These are phyloP conservation scores for Kodamaea anthophila DNA, from an alignment of 1,139 yeast species.

Conservation along the genomic window DNA sequence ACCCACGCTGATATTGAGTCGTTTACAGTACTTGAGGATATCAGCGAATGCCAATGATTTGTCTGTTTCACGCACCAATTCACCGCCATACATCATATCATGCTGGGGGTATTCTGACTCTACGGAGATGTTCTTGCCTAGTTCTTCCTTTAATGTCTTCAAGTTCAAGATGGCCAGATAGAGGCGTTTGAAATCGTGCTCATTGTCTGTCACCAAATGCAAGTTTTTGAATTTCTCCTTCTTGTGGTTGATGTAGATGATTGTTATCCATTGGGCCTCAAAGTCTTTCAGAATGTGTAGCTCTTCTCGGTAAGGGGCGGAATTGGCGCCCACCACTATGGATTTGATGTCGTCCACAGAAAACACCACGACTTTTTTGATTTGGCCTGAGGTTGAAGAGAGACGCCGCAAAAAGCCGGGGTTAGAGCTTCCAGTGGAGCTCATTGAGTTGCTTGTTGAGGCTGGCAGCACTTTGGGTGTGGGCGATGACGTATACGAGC, in stretches of 20 bases:
- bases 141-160: conserved; percentile 31
- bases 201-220: conserved; percentile 69
- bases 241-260: conserved; percentile 58
- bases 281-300: conserved; percentile 64
- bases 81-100: conserved; percentile 16
- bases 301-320: conserved; percentile 79
- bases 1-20: conserved; percentile 60
- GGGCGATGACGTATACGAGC: conserved; percentile 23
- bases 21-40: conserved; percentile 55
- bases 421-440: conserved; percentile 9
- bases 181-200: conserved; percentile 54
- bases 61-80: conserved; percentile 15
- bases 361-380: conserved; percentile 37
- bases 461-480: background rate
- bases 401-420: conserved; percentile 9
- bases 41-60: conserved; percentile 58
- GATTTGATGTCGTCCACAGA: conserved; percentile 69
- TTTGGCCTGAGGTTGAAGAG: conserved; percentile 7
- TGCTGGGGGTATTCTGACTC: conserved; percentile 23
- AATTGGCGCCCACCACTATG: conserved; percentile 62
- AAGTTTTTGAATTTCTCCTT: conserved; percentile 53
- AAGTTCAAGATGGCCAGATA: conserved; percentile 50
- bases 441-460: conserved; percentile 3
- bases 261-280: conserved; percentile 70
- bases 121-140: conserved; percentile 28